Percentiles rank a stretch among this genome's conserved stretches.
These are phyloP conservation scores for Boletus vermiculosoides DNA, from an alignment of 768 basidiomycete genomes.

Conservation along the genomic window DNA sequence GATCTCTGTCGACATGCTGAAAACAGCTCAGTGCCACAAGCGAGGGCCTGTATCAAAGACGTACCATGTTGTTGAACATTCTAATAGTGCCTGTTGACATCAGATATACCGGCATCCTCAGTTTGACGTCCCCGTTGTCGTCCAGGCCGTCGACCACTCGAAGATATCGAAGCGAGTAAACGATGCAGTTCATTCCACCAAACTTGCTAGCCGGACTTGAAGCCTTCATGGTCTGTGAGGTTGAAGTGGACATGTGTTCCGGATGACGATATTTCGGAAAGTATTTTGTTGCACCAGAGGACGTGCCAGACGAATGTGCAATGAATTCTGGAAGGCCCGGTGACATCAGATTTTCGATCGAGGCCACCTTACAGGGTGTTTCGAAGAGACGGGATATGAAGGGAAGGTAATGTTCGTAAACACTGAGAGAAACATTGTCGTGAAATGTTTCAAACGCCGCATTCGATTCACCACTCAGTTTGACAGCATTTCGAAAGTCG, in stretches of 20 bases:
- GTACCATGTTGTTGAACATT: constrained; percentile 22
- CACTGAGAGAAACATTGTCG: constrained; percentile 16
- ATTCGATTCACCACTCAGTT: not conserved
- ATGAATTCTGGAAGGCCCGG: constrained; percentile 24
- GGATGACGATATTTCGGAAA: constrained; percentile 24
- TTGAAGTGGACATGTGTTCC: constrained; percentile 20
- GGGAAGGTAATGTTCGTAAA: constrained; percentile 19
- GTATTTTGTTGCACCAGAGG: constrained; percentile 14
- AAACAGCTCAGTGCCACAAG: not conserved
- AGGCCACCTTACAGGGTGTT: constrained; percentile 16
- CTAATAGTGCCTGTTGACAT: constrained; percentile 25
- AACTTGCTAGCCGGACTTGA: constrained; percentile 7
- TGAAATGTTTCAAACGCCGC: constrained; percentile 9
- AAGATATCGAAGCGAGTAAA: constrained; percentile 21
- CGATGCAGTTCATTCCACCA: constrained; percentile 19
- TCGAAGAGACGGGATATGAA: constrained; percentile 22
- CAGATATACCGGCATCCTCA: constrained; percentile 15
- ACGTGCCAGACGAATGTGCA: constrained; percentile 22
- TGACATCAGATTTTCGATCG: constrained; percentile 23
- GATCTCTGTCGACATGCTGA: constrained; percentile 18
- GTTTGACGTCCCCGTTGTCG: constrained; percentile 10
- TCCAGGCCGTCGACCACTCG: constrained; percentile 12
- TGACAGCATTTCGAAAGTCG: constrained; percentile 11
- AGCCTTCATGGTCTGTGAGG: constrained; percentile 11
- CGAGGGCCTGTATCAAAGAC: not conserved